These are phyloP conservation scores for Casuarina cunninghamiana DNA, from an alignment of 306 rosid genomes.

Conservation along the genomic window DNA sequence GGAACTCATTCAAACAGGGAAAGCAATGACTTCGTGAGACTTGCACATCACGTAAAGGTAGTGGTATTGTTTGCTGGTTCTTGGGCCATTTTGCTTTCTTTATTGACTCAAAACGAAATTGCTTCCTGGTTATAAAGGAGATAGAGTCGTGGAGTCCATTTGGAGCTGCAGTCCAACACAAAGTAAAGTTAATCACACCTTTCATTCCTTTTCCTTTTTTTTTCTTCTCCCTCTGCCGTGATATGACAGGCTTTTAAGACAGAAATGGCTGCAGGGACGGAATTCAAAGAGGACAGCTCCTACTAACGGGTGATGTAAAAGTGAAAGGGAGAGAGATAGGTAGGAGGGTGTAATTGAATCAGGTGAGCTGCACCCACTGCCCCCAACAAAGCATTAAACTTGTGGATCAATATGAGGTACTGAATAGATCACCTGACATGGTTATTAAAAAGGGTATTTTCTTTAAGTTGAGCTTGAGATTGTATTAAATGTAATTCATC, in stretches of 20 bases:
- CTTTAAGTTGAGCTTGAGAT: neutral
- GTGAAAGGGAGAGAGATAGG: neutral
- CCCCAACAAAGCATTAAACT: neutral
- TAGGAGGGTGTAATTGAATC: neutral
- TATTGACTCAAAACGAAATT: too few relatives aligned
- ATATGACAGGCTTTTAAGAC: too few relatives aligned
- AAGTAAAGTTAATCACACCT: too few relatives aligned
- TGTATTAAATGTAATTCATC: neutral
- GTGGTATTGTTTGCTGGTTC: neutral
- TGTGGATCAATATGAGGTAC: neutral
- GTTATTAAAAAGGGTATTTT: neutral
- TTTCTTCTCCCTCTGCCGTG: too few relatives aligned
- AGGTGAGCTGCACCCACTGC: slow-evolving; percentile 1
- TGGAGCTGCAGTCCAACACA: too few relatives aligned
- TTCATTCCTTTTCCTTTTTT: too few relatives aligned
- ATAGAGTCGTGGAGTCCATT: too few relatives aligned
- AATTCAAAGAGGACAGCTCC: too few relatives aligned
- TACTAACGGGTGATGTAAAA: neutral
- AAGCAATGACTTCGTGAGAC: too few relatives aligned
- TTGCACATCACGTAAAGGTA: neutral
- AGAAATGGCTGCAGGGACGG: too few relatives aligned
- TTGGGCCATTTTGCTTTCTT: too few relatives aligned
- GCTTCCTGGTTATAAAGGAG: too few relatives aligned
- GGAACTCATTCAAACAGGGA: neutral
- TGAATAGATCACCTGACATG: neutral